These are phyloP conservation scores for Phytophthora syringae DNA, from an alignment of 352 stramenopile genomes.

Conservation along the genomic window DNA sequence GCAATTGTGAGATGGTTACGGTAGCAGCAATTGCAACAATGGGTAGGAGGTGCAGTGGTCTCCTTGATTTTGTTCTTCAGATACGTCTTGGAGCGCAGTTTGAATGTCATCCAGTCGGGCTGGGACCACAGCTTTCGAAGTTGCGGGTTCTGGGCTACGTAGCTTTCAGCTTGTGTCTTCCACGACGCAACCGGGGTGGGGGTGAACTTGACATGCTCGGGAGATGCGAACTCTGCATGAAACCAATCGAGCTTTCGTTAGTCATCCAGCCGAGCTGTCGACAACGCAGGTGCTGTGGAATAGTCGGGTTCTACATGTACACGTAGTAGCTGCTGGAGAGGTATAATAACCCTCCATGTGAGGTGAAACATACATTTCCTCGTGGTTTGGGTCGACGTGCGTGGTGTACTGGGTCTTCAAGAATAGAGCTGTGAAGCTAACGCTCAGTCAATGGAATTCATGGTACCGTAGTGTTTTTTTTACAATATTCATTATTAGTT, in stretches of 20 bases:
- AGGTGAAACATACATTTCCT: conserved; percentile 30
- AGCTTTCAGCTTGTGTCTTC: conserved; percentile 50
- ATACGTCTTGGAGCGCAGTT: conserved; percentile 76
- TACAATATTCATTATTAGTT: conserved; percentile 25
- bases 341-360: too few species aligned
- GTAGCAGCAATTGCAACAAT: background rate
- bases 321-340: too few species aligned
- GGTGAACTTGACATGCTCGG: conserved; percentile 23
- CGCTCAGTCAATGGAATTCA: background rate
- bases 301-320: too few species aligned
- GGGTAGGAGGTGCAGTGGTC: conserved; percentile 54
- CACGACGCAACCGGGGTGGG: conserved; percentile 50
- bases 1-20: background rate
- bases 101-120: conserved; percentile 66
- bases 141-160: conserved; percentile 41
- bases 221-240: conserved; percentile 18
- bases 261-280: background rate
- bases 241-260: background rate
- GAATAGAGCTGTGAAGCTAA: too few species aligned
- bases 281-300: background rate
- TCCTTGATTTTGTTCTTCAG: conserved; percentile 69
- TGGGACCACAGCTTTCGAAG: conserved; percentile 79
- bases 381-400: conserved; percentile 1
- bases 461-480: too few species aligned
- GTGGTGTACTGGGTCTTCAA: conserved; percentile 6